Evolutionary conservation across 2,329 filamentous ascomycete genomes (phyloP).

Genomic region (Paraphaeosphaeria sporulosa): DNA sequence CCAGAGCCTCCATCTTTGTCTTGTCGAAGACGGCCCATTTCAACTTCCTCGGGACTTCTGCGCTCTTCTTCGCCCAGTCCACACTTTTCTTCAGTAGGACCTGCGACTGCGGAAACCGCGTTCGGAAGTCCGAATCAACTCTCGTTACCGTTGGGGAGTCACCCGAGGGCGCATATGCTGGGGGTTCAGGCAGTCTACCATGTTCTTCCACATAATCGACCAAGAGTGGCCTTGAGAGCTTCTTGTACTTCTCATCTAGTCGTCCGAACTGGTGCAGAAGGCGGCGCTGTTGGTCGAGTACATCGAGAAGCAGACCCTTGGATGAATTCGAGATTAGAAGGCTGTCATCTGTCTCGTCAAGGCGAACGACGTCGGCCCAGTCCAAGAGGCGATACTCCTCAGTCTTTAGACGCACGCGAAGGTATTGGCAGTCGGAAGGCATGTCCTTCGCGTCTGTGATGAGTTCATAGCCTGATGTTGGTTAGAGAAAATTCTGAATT

Average conservation of each 20-base stretch:
- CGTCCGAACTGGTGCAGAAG: slow-evolving; percentile 42
- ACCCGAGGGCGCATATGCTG: slow-evolving; percentile 21
- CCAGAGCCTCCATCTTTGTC: slow-evolving; percentile 39
- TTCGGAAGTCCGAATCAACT: slow-evolving; percentile 31
- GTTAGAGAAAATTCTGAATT: neutral
- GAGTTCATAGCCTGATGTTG: slow-evolving; percentile 43
- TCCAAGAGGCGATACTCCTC: slow-evolving; percentile 50
- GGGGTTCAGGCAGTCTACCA: slow-evolving; percentile 21
- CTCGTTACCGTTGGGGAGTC: slow-evolving; percentile 21
- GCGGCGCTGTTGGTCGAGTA: slow-evolving; percentile 44
- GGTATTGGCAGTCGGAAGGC: slow-evolving; percentile 40
- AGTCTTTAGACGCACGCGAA: slow-evolving; percentile 47
- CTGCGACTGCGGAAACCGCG: slow-evolving; percentile 41
- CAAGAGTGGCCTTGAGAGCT: slow-evolving; percentile 38
- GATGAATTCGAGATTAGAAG: slow-evolving; percentile 42
- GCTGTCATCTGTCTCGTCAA: slow-evolving; percentile 43
- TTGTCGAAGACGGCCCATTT: slow-evolving; percentile 45
- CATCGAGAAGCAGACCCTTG: slow-evolving; percentile 44
- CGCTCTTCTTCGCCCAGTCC: slow-evolving; percentile 35
- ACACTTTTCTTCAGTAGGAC: slow-evolving; percentile 39
- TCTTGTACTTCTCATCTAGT: slow-evolving; percentile 41
- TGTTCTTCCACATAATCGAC: slow-evolving; percentile 30
- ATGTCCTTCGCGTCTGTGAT: slow-evolving; percentile 47
- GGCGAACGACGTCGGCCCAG: slow-evolving; percentile 45
- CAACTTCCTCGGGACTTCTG: slow-evolving; percentile 34